A percentile compares a stretch with the other conserved stretches of the same genome.
These are phyloP conservation scores for Houttuynia cordata DNA, from an alignment of 164 flowering plant genomes.

Conservation along the genomic window DNA sequence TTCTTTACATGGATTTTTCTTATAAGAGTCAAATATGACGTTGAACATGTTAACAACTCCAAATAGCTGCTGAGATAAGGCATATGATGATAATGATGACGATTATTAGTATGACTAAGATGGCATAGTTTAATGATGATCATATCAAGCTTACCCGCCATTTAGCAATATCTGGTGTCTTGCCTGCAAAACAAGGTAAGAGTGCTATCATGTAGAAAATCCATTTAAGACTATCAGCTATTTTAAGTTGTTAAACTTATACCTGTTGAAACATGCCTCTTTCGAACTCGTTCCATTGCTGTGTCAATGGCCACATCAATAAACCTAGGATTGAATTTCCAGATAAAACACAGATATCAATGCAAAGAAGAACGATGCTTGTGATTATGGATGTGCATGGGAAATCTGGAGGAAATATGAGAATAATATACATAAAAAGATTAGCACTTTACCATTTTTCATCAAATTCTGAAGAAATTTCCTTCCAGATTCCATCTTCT, in stretches of 20 bases:
- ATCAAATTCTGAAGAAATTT: constrained; percentile 56
- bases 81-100: too few species aligned
- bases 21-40: too few species aligned
- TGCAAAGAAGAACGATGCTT: neutral
- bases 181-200: constrained; percentile 28
- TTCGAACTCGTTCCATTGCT: constrained; percentile 67
- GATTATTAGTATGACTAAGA: neutral
- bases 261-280: constrained; percentile 74
- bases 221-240: neutral
- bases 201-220: neutral
- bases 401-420: neutral
- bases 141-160: constrained; percentile 53
- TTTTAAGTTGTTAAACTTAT: neutral
- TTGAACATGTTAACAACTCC: too few species aligned
- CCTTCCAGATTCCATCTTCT: constrained; percentile 82
- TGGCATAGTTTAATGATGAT: neutral
- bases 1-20: too few species aligned
- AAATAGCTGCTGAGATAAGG: too few species aligned
- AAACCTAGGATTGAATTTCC: constrained; percentile 36
- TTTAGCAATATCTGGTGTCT: constrained; percentile 66
- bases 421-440: too few species aligned
- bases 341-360: neutral
- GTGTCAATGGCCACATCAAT: constrained; percentile 65
- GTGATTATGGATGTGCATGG: neutral
- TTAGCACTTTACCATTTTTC: constrained; percentile 57